These are phyloP conservation scores for Alternaria sp. DNA, from an alignment of 2,329 filamentous ascomycete species.

Conservation along the genomic window DNA sequence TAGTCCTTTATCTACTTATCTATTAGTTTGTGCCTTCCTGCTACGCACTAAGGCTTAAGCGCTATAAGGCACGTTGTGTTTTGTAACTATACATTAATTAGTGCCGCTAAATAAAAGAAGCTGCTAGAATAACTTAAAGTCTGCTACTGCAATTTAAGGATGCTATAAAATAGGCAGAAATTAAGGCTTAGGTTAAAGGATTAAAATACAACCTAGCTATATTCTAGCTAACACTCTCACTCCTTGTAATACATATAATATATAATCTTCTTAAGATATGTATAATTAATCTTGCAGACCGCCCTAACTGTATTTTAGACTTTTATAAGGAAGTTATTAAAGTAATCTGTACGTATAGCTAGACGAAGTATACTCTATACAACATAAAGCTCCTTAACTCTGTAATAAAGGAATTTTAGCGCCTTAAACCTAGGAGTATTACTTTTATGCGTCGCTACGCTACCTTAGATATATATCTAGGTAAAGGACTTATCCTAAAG, in stretches of 20 bases:
- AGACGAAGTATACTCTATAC: background rate
- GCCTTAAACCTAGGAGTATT: background rate
- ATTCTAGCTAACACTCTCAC: background rate
- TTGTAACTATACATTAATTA: background rate
- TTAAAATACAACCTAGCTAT: background rate
- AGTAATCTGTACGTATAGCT: background rate
- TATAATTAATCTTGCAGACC: background rate
- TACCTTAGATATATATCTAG: too few relatives aligned
- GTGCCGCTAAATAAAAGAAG: background rate
- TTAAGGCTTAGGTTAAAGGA: background rate
- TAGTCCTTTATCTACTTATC: too few relatives aligned
- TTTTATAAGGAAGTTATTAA: conserved; percentile 2
- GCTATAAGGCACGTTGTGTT: too few relatives aligned
- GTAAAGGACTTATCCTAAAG: too few relatives aligned
- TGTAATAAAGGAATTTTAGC: conserved; percentile 1
- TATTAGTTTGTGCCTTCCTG: too few relatives aligned
- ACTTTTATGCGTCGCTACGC: background rate
- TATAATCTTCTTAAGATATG: background rate
- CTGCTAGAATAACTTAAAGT: background rate
- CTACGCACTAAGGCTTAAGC: too few relatives aligned
- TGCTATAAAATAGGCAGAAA: conserved; percentile 4
- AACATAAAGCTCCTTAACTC: conserved; percentile 4
- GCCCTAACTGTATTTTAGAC: background rate
- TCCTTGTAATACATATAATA: conserved; percentile 6
- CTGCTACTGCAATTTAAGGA: background rate